phyloP scores from a whole-genome alignment of 2,329 filamentous ascomycete species.

The Juglanconis oblonga region DNA sequence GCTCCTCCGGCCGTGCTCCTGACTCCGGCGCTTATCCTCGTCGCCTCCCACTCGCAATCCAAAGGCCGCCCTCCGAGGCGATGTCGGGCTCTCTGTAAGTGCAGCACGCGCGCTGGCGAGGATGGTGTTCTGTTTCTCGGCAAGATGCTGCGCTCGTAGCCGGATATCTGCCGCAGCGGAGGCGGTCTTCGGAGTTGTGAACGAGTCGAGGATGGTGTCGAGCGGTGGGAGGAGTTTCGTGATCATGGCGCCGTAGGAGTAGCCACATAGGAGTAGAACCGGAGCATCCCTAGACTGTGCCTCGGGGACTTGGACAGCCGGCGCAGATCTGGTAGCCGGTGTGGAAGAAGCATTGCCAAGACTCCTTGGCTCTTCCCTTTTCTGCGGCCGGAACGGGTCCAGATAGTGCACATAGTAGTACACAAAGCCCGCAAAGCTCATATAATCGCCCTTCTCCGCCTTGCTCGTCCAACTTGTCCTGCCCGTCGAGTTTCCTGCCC shows the following conservation, averaged over 20 bases:
- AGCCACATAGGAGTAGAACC: constrained; percentile 76
- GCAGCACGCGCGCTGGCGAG: constrained; percentile 35
- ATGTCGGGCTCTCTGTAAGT: constrained; percentile 26
- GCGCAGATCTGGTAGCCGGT: background rate
- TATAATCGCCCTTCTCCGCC: constrained; percentile 79
- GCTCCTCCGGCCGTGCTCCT: constrained; percentile 32
- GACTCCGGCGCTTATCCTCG: constrained; percentile 40
- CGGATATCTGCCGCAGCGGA: constrained; percentile 67
- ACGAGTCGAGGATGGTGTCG: constrained; percentile 56
- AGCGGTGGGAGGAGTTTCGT: constrained; percentile 68
- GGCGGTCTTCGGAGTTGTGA: constrained; percentile 49
- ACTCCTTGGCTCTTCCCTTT: background rate
- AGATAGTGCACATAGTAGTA: constrained; percentile 68
- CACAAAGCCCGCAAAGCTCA: constrained; percentile 77
- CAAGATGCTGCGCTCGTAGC: constrained; percentile 65
- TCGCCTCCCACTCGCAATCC: constrained; percentile 49
- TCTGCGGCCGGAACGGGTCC: constrained; percentile 32
- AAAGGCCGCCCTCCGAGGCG: constrained; percentile 22
- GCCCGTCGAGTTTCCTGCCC: constrained; percentile 70
- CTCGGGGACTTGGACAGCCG: background rate
- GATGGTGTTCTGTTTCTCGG: constrained; percentile 56
- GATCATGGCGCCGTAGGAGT: constrained; percentile 88
- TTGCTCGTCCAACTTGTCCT: constrained; percentile 84
- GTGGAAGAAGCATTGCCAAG: background rate
- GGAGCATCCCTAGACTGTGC: constrained; percentile 9